A percentile compares a stretch with the other conserved stretches of the same genome.
These are phyloP conservation scores for Trichoderma koningiopsis DNA, from an alignment of 2,329 filamentous ascomycete genomes.

Conservation along the genomic window DNA sequence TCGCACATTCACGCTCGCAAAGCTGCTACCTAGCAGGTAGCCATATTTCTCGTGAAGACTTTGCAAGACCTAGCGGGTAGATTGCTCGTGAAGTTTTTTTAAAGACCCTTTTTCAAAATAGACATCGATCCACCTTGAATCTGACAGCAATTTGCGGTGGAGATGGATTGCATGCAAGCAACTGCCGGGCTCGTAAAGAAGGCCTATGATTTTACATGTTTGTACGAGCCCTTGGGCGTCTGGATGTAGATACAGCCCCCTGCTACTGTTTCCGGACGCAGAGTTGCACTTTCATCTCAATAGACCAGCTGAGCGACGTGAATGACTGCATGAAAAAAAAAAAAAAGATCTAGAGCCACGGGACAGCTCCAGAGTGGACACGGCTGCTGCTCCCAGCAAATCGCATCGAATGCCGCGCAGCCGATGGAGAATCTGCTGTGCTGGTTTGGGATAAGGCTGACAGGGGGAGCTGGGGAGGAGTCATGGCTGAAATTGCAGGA, in stretches of 20 bases:
- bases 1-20: background rate
- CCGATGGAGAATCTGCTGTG: background rate
- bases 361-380: background rate
- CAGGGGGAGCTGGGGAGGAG: background rate
- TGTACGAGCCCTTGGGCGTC: background rate
- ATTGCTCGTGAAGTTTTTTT: too few species aligned
- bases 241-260: background rate
- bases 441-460: background rate
- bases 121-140: background rate
- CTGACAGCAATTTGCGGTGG: background rate
- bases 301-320: background rate
- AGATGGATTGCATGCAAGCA: background rate
- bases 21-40: background rate
- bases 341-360: background rate
- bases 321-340: background rate
- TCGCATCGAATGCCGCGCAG: constrained; percentile 2
- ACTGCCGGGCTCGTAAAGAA: background rate
- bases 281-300: background rate
- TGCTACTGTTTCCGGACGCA: background rate
- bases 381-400: background rate
- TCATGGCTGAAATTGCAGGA: constrained; percentile 7
- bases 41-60: background rate
- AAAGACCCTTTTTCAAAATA: background rate
- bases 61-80: too few species aligned
- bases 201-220: background rate